Evolutionary conservation across 2,329 filamentous ascomycete genomes (phyloP).

Genomic region (Dactylellina parvicollis): DNA sequence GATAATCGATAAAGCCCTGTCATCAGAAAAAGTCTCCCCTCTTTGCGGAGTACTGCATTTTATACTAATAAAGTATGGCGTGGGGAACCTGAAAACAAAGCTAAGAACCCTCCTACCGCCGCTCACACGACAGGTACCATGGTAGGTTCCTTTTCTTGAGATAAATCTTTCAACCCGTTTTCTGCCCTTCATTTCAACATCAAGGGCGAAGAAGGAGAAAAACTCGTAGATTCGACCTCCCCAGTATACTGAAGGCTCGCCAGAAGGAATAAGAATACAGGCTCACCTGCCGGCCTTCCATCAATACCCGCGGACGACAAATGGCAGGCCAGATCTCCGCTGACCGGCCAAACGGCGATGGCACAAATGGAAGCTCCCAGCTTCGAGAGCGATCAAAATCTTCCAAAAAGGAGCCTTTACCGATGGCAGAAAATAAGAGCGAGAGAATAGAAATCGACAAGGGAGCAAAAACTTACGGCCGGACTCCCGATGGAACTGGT

Average conservation of each 20-base stretch:
- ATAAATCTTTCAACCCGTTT: conserved; percentile 39
- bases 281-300: too few relatives aligned
- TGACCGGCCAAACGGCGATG: conserved; percentile 27
- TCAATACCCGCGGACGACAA: background rate
- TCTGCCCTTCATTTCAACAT: conserved; percentile 53
- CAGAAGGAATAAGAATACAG: too few relatives aligned
- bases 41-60: background rate
- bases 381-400: conserved; percentile 35
- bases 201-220: conserved; percentile 30
- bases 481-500: conserved; percentile 90
- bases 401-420: conserved; percentile 19
- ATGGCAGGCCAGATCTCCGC: conserved; percentile 18
- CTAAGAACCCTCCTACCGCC: conserved; percentile 23
- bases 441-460: conserved; percentile 30
- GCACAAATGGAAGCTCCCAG: conserved; percentile 18
- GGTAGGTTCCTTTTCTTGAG: conserved; percentile 28
- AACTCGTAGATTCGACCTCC: background rate
- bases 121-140: conserved; percentile 45
- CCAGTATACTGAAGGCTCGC: too few relatives aligned
- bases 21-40: conserved; percentile 17
- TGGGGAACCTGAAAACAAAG: conserved; percentile 25
- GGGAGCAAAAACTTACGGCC: conserved; percentile 82
- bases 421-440: background rate
- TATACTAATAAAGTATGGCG: conserved; percentile 8
- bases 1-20: conserved; percentile 24